Evolutionary conservation across 148 eudicot genomes (phyloP).

Genomic region (Gaultheria prostrata): DNA sequence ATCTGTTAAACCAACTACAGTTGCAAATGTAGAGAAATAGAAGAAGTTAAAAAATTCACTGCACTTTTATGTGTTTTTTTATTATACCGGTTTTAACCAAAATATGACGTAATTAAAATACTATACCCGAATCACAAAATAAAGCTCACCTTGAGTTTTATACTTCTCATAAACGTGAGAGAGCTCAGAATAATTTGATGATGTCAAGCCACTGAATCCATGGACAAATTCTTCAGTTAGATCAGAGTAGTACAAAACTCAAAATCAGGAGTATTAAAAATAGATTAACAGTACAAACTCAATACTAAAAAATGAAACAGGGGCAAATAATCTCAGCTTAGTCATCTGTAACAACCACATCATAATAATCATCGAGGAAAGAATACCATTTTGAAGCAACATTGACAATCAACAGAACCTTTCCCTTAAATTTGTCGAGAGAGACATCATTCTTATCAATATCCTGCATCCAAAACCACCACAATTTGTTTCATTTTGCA

Average conservation of each 20-base stretch:
- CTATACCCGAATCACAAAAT: neutral
- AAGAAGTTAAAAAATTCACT: neutral
- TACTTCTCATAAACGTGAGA: conserved; percentile 81
- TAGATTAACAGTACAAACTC: neutral
- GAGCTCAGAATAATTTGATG: conserved; percentile 86
- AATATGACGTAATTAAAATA: neutral
- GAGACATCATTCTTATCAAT: conserved; percentile 74
- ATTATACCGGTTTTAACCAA: neutral
- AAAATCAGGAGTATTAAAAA: neutral
- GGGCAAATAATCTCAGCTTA: neutral
- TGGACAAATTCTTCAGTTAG: conserved; percentile 20
- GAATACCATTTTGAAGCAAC: conserved; percentile 90
- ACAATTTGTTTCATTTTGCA: neutral
- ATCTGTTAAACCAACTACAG: neutral
- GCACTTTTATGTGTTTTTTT: neutral
- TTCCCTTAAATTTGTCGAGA: conserved; percentile 80
- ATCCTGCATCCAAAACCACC: conserved; percentile 50
- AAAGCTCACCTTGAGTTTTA: conserved; percentile 66
- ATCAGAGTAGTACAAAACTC: neutral
- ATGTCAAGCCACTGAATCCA: conserved; percentile 71
- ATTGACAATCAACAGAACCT: conserved; percentile 76
- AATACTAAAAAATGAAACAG: neutral
- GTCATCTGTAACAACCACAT: neutral
- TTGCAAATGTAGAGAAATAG: neutral
- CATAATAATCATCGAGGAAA: neutral